phyloP scores from a whole-genome alignment of 192 early-diverging fungal genomes.

The Lunasporangiospora selenospora region DNA sequence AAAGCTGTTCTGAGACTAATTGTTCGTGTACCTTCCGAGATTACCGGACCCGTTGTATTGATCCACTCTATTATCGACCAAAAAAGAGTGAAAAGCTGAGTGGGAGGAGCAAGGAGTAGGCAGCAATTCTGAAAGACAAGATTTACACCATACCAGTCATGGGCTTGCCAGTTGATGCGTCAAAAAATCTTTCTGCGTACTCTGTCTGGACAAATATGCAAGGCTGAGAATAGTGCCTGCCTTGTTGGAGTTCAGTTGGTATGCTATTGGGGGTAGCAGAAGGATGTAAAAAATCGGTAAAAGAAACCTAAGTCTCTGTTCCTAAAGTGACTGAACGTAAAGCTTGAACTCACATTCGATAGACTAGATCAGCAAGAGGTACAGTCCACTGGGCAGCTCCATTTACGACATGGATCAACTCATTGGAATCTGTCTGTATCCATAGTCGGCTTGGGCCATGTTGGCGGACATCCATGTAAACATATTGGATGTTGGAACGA shows the following conservation, averaged over 20 bases:
- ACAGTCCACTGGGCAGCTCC: slow-evolving; percentile 20
- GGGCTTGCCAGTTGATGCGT: slow-evolving; percentile 5
- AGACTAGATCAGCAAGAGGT: background rate
- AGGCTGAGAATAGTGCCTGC: background rate
- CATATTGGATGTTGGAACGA: no score
- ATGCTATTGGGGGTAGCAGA: no score
- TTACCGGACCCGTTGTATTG: background rate
- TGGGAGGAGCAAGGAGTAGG: no score
- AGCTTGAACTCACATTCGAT: slow-evolving; percentile 7
- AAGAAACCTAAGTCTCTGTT: background rate
- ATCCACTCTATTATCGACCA: slow-evolving; percentile 7
- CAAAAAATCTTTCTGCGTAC: background rate
- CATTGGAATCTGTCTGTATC: no score
- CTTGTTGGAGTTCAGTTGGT: slow-evolving; percentile 7
- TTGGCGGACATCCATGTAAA: no score
- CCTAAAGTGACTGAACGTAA: background rate
- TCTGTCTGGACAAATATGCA: slow-evolving; percentile 16
- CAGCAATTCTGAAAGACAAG: no score
- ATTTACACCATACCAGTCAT: slow-evolving; percentile 6
- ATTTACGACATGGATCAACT: slow-evolving; percentile 5
- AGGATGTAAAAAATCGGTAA: slow-evolving; percentile 2
- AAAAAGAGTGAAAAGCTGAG: no score
- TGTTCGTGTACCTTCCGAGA: slow-evolving; percentile 11
- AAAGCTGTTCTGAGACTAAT: slow-evolving; percentile 5
- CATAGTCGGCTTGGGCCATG: no score